Base-by-base conservation (phyloP, 768 basidiomycete genomes). In the Hebeloma cylindrosporum region DNA sequence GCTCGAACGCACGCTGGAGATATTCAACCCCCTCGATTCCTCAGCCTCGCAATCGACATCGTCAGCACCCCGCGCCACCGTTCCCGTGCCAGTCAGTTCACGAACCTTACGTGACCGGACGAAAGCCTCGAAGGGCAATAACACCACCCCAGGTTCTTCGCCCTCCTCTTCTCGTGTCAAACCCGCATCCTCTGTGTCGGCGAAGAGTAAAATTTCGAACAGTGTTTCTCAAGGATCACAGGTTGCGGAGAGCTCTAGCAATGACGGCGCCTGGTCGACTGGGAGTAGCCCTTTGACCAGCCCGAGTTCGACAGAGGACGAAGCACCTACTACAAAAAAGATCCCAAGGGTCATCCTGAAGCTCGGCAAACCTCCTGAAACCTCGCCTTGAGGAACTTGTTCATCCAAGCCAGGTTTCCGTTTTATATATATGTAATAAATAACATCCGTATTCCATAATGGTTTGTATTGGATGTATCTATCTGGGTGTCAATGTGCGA, bases 331-430 rank as follows among this genome's bases (percentile, higher is more conserved):
- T 9, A 39, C 51, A 17, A 77, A 74, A 67, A 80, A 75, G 51
- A 58, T 81, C 1, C 80, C 78, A 0, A 69, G 70, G 43, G 79
- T 83, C 4, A 74, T 78, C 39, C 57, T 82, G 40, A 77, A 78
- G 65, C 67, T 89, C 62, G 68, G 75, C 2, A 52, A 58, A 4
- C 61, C 67, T 79, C 80, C 56, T 13, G 48, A n/a, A n/a, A n/a
- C n/a, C n/a, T n/a, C n/a, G n/a, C n/a, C n/a, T n/a, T n/a, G n/a
- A n/a, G n/a, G n/a, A n/a, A n/a, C n/a, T n/a, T n/a, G n/a, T n/a
- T n/a, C n/a, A n/a, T n/a, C n/a, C n/a, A n/a, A n/a, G n/a, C n/a
- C n/a, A n/a, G n/a, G n/a, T n/a, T n/a, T n/a, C n/a, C n/a, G n/a
- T n/a, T n/a, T n/a, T n/a, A n/a, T n/a, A n/a, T n/a, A n/a, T n/a